phyloP scores from a whole-genome alignment of 2,329 filamentous ascomycete genomes.

The Xylariaceae sp. region DNA sequence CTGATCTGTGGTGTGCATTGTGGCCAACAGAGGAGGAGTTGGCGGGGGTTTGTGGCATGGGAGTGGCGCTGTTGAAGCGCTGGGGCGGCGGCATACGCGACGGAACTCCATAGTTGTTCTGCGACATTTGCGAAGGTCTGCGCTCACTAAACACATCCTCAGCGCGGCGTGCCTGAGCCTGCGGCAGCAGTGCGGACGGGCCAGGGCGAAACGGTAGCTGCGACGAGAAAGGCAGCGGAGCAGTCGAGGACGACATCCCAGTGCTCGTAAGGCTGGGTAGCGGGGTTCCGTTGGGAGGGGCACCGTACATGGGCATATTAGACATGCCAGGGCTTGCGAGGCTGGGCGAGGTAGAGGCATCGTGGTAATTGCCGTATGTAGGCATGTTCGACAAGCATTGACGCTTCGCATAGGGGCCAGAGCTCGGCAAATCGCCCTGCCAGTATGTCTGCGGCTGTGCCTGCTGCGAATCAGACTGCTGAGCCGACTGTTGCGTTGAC shows the following conservation, averaged over 20 bases:
- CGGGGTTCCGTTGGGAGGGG: no score
- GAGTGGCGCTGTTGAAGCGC: slow-evolving; percentile 18
- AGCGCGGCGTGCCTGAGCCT: slow-evolving; percentile 32
- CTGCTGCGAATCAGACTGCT: no score
- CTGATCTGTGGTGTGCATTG: slow-evolving; percentile 27
- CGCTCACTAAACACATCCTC: slow-evolving; percentile 27
- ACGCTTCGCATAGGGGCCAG: slow-evolving; percentile 27
- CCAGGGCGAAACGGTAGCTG: slow-evolving; percentile 29
- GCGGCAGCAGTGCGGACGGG: slow-evolving; percentile 20
- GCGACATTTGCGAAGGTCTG: slow-evolving; percentile 7
- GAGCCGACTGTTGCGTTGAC: no score
- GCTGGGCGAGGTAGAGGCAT: no score
- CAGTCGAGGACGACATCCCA: background rate
- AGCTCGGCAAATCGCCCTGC: slow-evolving; percentile 13
- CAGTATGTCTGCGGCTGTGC: no score
- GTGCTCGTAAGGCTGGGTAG: no score
- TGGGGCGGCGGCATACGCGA: slow-evolving; percentile 22
- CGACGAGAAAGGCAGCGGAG: slow-evolving; percentile 19
- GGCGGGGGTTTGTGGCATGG: slow-evolving; percentile 19
- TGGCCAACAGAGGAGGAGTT: slow-evolving; percentile 16
- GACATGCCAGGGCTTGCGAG: no score
- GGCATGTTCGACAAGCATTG: slow-evolving; percentile 23
- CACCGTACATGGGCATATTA: no score
- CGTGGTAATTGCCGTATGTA: background rate
- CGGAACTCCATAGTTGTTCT: slow-evolving; percentile 19